phyloP scores from a whole-genome alignment of 2,329 filamentous ascomycete species.

The Trichoderma sp. region DNA sequence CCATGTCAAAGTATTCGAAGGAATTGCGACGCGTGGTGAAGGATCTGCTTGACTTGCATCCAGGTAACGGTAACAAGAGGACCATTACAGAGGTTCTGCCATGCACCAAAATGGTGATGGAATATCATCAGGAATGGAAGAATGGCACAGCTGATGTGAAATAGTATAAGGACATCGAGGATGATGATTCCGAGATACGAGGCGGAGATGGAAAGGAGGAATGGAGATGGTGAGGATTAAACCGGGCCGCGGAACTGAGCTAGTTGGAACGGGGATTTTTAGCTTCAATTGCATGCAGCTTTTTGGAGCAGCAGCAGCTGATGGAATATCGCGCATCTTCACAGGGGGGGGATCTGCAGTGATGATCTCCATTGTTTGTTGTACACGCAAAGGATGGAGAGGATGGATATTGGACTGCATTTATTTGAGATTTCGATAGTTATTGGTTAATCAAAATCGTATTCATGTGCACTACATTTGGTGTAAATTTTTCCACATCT shows the following conservation, averaged over 20 bases:
- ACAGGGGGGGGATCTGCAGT: background rate
- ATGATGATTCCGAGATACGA: conserved; percentile 18
- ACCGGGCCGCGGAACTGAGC: background rate
- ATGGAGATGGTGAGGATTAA: background rate
- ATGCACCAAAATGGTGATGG: conserved; percentile 26
- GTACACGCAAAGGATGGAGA: background rate
- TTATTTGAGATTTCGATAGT: background rate
- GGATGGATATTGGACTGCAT: too few species aligned
- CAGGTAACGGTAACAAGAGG: conserved; percentile 10
- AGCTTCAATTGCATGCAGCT: background rate
- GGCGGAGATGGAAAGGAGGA: background rate
- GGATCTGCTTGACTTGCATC: conserved; percentile 27
- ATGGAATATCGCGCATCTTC: background rate
- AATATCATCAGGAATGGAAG: conserved; percentile 31
- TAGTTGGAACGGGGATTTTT: background rate
- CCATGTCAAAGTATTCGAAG: conserved; percentile 29
- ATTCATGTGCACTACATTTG: too few species aligned
- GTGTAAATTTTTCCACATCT: too few species aligned
- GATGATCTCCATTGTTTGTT: background rate
- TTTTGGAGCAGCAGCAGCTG: background rate
- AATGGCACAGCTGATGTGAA: conserved; percentile 30
- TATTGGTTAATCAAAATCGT: too few species aligned
- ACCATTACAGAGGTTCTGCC: conserved; percentile 8
- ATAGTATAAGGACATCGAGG: conserved; percentile 34
- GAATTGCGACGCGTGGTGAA: conserved; percentile 26